These are phyloP conservation scores for Cutaneotrichosporon dermatis DNA, from an alignment of 1,284 basidiomycete genomes.

Conservation along the genomic window DNA sequence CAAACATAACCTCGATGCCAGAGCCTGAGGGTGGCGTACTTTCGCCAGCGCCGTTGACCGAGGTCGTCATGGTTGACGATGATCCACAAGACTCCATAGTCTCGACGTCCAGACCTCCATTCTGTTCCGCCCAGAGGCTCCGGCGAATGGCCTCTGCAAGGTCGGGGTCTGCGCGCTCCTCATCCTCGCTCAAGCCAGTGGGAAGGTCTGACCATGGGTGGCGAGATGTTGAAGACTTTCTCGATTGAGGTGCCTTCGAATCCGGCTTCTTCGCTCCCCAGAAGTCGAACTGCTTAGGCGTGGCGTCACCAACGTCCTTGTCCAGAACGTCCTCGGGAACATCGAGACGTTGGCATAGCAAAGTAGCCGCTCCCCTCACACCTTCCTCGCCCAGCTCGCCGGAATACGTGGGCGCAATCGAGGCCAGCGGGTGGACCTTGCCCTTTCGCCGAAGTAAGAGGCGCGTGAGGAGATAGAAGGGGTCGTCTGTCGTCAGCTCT, in stretches of 20 bases:
- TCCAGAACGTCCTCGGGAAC: conserved; percentile 19
- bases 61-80: too few relatives aligned
- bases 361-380: conserved; percentile 57
- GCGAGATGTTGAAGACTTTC: background rate
- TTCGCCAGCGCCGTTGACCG: too few relatives aligned
- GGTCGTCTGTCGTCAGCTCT: conserved; percentile 58
- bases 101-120: background rate
- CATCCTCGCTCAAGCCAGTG: conserved; percentile 58
- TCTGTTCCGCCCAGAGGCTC: conserved; percentile 38
- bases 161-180: conserved; percentile 50
- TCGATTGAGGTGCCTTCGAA: too few relatives aligned
- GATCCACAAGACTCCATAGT: background rate
- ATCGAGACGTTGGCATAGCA: conserved; percentile 53
- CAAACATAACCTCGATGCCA: background rate
- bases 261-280: background rate
- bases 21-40: background rate
- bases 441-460: conserved; percentile 71
- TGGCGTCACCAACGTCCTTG: background rate
- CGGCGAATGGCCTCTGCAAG: conserved; percentile 44
- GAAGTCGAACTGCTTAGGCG: background rate
- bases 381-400: conserved; percentile 61
- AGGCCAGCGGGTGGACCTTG: conserved; percentile 65
- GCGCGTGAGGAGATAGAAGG: conserved; percentile 81
- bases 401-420: conserved; percentile 60
- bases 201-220: conserved; percentile 52